Conservation (phyloP, 305 asterid species). For the Solanum hybrid region DNA sequence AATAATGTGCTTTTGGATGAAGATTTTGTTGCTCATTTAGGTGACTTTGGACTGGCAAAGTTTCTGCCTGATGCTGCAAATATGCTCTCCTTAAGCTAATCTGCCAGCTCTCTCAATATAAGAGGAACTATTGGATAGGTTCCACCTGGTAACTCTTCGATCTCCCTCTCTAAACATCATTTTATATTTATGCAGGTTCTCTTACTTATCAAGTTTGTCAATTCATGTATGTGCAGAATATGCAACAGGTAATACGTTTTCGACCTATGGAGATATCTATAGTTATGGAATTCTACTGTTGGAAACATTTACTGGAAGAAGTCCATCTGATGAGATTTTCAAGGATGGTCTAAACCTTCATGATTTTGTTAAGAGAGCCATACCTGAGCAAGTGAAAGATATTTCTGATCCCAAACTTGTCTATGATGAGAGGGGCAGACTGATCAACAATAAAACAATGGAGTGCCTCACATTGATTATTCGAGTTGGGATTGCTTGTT, state of each 20-base stretch:
- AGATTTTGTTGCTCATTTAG: slow-evolving; percentile 11
- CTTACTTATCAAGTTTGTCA: neutral
- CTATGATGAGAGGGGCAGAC: neutral
- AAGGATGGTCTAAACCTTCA: neutral
- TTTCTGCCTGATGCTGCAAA: neutral
- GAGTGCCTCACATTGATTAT: neutral
- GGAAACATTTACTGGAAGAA: slow-evolving; percentile 3
- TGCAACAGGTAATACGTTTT: neutral
- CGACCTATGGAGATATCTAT: slow-evolving; percentile 4
- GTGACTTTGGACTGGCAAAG: slow-evolving; percentile 19
- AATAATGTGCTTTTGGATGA: slow-evolving; percentile 18
- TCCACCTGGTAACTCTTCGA: slow-evolving; percentile 4
- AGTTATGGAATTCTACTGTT: neutral
- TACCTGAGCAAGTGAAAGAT: neutral
- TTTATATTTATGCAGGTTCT: neutral
- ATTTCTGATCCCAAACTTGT: neutral
- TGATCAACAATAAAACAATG: neutral
- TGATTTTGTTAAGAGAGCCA: neutral
- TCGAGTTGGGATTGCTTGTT: slow-evolving; percentile 2
- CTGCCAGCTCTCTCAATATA: neutral
- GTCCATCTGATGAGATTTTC: neutral
- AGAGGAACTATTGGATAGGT: slow-evolving; percentile 18
- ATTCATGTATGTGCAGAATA: slow-evolving; percentile 1
- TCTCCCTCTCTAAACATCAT: neutral
- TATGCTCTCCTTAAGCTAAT: neutral